A percentile compares a stretch with the other conserved stretches of the same genome.
Evolutionary conservation across 306 rosid genomes (phyloP).

Genomic region (Vigna hirtella): DNA sequence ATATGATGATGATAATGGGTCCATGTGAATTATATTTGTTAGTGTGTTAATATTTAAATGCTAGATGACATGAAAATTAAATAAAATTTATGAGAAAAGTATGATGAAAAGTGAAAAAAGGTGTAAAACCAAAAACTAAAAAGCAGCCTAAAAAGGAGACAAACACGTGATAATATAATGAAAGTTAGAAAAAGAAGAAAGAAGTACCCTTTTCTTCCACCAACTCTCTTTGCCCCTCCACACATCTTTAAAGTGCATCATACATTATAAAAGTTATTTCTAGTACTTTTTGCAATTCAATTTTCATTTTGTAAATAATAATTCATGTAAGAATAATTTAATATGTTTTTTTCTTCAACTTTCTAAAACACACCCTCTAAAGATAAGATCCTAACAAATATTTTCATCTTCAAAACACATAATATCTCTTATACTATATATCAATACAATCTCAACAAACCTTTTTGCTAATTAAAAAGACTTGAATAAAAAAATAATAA

Average conservation of each 20-base stretch:
- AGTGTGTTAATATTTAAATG: not conserved
- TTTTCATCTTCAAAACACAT: too few relatives aligned
- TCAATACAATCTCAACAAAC: too few relatives aligned
- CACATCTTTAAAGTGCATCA: not conserved
- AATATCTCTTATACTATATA: too few relatives aligned
- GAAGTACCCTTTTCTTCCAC: slow-evolving; percentile 14
- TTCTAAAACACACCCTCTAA: too few relatives aligned
- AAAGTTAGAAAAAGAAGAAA: slow-evolving; percentile 21
- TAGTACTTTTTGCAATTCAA: not conserved
- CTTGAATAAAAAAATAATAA: too few relatives aligned
- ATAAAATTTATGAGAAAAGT: not conserved
- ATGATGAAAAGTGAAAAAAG: not conserved
- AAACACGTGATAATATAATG: slow-evolving; percentile 39
- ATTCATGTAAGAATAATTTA: too few relatives aligned
- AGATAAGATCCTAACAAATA: too few relatives aligned
- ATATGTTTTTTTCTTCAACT: too few relatives aligned
- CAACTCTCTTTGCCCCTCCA: not conserved
- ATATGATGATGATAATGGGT: not conserved
- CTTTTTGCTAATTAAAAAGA: too few relatives aligned
- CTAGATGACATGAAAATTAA: not conserved
- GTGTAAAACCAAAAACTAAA: slow-evolving; percentile 19
- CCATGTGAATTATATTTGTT: slow-evolving; percentile 1
- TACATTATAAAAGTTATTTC: not conserved
- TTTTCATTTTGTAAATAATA: too few relatives aligned
- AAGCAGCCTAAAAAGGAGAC: slow-evolving; percentile 14